Base-by-base conservation (phyloP, 2,329 filamentous ascomycete species). In the Ceratocystis huliohia region DNA sequence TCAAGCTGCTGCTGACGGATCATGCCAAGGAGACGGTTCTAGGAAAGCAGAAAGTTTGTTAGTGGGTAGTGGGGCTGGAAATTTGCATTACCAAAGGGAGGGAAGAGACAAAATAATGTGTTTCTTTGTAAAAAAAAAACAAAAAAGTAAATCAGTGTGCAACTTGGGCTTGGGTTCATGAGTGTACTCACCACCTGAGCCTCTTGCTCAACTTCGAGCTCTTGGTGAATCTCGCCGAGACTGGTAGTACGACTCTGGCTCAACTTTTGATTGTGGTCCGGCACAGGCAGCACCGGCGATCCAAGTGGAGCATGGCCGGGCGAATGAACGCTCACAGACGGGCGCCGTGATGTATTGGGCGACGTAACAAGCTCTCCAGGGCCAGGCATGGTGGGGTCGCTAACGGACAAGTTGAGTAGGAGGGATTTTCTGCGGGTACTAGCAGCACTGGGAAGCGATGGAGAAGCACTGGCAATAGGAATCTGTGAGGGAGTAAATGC, bases 171-270 rank as follows among this genome's bases (percentile, higher is more conserved):
- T 57, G 25, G 25, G 25, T 28, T 17, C 1, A 30, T 30, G 22
- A 20, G 7, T 46, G n/a, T 28, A 75, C 82, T 63, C 77, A 87
- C 85, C 69, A 91, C 88, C 75, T 91, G 88, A 28, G 84, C 86
- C 72, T 91, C 88, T 73, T 91, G 88, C 75, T 91, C 88, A 65
- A 85, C 87, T 74, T 91, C 88, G 1, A 91, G 79, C 75, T 91
- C 87, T 73, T 91, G 88, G 70, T 91, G 88, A 53, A 91, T 82
- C 74, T 91, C 88, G 20, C 88, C 88, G 69, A 91, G 75, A 73
- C 88, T 91, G 1, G 87, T 87, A 0, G 86, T 77, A 62, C 88
- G 80, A 70, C 84, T 82, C 72, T 88, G 87, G 70, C 45, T 84
- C 81, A 17, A 84, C 82, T 70, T 85, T 41, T 15, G 37, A 41